Percentiles rank a stretch among this genome's conserved stretches.
These are phyloP conservation scores for Haplographium delicatum DNA, from an alignment of 495 filamentous ascomycete species.

Conservation along the genomic window DNA sequence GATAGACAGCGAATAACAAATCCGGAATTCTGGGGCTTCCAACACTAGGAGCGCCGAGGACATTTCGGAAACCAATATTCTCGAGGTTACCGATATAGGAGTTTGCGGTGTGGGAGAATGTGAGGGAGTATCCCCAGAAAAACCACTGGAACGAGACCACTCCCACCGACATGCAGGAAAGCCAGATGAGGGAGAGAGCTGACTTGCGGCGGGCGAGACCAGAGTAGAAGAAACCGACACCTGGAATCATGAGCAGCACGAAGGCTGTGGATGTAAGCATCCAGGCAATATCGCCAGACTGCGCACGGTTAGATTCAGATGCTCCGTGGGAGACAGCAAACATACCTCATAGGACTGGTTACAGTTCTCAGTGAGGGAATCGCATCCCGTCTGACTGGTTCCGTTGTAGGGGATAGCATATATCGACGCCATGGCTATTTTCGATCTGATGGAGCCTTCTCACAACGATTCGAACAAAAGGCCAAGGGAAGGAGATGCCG, in stretches of 20 bases:
- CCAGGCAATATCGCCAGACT: constrained; percentile 90
- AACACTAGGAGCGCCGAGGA: constrained; percentile 72
- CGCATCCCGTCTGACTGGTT: constrained; percentile 58
- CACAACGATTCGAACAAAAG: no score
- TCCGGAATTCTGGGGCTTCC: constrained; percentile 76
- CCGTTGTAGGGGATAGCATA: constrained; percentile 56
- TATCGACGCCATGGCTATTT: constrained; percentile 20
- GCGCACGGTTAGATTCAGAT: not conserved
- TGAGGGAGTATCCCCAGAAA: constrained; percentile 95
- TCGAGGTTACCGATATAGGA: constrained; percentile 76
- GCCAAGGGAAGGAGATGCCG: not conserved
- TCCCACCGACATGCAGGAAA: constrained; percentile 86
- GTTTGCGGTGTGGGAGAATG: constrained; percentile 81
- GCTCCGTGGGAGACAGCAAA: no score
- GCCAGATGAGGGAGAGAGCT: constrained; percentile 91
- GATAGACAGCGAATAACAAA: constrained; percentile 85
- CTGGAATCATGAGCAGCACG: constrained; percentile 96
- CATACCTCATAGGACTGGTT: constrained; percentile 75
- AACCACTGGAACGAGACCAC: constrained; percentile 98
- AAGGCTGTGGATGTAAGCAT: constrained; percentile 84
- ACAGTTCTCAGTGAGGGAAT: constrained; percentile 66
- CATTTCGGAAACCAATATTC: constrained; percentile 81
- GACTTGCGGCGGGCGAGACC: constrained; percentile 94
- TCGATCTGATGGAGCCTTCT: no score
- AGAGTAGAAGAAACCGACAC: constrained; percentile 98